Percentiles rank a stretch among this genome's conserved stretches.
These are phyloP conservation scores for Sanghuangporus baumii DNA, from an alignment of 1,284 basidiomycete species.

Conservation along the genomic window DNA sequence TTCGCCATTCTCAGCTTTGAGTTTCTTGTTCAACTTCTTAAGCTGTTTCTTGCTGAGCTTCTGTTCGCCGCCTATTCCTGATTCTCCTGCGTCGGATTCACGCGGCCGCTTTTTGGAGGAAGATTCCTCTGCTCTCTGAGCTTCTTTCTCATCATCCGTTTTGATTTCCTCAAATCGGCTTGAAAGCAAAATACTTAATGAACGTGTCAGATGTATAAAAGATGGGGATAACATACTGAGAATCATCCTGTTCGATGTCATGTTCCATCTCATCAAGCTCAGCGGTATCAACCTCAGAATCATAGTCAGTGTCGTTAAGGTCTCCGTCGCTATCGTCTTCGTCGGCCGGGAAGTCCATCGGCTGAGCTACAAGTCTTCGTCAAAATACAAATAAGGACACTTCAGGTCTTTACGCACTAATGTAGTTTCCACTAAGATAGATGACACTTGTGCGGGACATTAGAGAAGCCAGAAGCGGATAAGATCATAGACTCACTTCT, in stretches of 20 bases:
- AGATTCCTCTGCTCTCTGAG: conserved; percentile 11
- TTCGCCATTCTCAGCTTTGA: conserved; percentile 58
- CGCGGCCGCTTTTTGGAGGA: conserved; percentile 15
- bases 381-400: conserved; percentile 16
- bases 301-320: conserved; percentile 56
- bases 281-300: conserved; percentile 61
- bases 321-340: conserved; percentile 32
- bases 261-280: conserved; percentile 54
- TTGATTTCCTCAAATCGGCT: conserved; percentile 60
- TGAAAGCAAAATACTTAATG: neutral
- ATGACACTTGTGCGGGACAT: conserved; percentile 50
- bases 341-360: conserved; percentile 43
- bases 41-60: conserved; percentile 49
- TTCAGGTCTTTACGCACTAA: conserved; percentile 45
- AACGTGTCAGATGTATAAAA: neutral
- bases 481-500: conserved; percentile 56
- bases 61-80: conserved; percentile 31
- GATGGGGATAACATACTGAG: conserved; percentile 29
- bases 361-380: conserved; percentile 24
- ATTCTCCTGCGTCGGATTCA: conserved; percentile 35
- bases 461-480: neutral
- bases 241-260: conserved; percentile 57
- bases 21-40: conserved; percentile 73
- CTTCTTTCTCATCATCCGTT: conserved; percentile 22
- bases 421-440: conserved; percentile 88